Base-by-base conservation (phyloP, 352 stramenopile species). In the Globisporangium ultimum region DNA sequence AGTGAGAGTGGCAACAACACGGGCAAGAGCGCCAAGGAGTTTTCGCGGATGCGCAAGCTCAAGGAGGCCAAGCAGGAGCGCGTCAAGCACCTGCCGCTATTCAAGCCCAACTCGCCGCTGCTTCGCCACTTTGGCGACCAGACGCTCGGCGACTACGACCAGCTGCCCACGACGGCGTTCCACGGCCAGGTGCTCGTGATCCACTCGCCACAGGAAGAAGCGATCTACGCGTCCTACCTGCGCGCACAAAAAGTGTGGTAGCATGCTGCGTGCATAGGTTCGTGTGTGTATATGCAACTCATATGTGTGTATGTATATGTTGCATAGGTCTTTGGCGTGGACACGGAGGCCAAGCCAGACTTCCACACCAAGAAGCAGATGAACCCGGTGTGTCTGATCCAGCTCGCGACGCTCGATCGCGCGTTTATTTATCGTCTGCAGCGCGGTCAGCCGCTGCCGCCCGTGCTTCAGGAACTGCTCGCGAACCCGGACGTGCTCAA, bases 381-480 rank as follows among this genome's bases (percentile, higher is more conserved):
- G 42, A 91, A 89, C 58, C 85, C 85, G 17, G 82, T 93, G 49
- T 89, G 79, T 34, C 69, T 95, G 10, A 80, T 95, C 55, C 85
- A 93, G 62, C 56, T 95, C 47, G 80, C 83, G 51, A 92, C 80
- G 40, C 69, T 93, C 47, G 85, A 93, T 3, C 67, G 70, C 10
- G 80, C 83, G 18, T 89, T 91, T 46, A 53, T 95, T 12, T 95
- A 93, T 52, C 68, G 85, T 5, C 63, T 95, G 49, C 64, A 76
- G 49, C 80, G 77, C 5, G 73, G 72, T 0, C 64, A 80, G 11
- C 60, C 72, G 49, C 64, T 89, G 34, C 79, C 84, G 21, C 77
- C 85, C 8, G 59, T 81, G 46, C 63, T 95, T 10, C 74, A 78
- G 20, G 55, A 74, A 28, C 53, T 95, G 46, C 76, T 95, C 15